Conservation (phyloP, 352 stramenopile genomes). For the Phytophthora pinifolia region DNA sequence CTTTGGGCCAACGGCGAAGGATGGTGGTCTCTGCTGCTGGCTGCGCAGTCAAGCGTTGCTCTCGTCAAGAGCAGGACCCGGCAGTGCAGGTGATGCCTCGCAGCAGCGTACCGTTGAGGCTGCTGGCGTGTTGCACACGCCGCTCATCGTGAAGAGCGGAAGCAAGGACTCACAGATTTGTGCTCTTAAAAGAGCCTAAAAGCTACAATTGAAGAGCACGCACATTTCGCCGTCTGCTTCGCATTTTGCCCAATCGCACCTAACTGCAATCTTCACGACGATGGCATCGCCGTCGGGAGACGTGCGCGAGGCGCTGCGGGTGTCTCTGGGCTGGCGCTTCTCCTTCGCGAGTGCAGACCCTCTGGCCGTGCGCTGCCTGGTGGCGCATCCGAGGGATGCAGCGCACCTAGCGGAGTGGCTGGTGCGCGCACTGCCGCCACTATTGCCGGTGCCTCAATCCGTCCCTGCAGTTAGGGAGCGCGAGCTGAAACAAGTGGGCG, state of each 20-base stretch:
- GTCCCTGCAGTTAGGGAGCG: neutral
- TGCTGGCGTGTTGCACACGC: neutral
- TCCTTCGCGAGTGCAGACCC: constrained; percentile 51
- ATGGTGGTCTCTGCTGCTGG: too few relatives aligned
- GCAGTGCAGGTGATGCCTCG: neutral
- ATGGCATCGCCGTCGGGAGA: constrained; percentile 20
- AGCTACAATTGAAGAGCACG: constrained; percentile 2
- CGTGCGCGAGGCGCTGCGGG: constrained; percentile 37
- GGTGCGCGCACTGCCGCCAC: constrained; percentile 33
- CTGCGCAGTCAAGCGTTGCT: too few relatives aligned
- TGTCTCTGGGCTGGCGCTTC: constrained; percentile 46
- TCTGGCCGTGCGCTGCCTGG: constrained; percentile 46
- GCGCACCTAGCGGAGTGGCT: constrained; percentile 46
- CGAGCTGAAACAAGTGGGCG: constrained; percentile 2
- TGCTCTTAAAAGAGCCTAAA: neutral
- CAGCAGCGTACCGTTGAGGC: neutral
- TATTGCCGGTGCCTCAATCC: constrained; percentile 1
- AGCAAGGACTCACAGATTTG: neutral
- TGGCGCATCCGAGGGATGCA: constrained; percentile 34
- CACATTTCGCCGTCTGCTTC: neutral
- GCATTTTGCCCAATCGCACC: constrained; percentile 20
- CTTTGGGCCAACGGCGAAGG: neutral
- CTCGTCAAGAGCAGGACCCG: too few relatives aligned
- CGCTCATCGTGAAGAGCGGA: constrained; percentile 2
- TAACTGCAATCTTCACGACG: too few relatives aligned